A percentile compares a stretch with the other conserved stretches of the same genome.
These are phyloP conservation scores for Phytophthora kernoviae DNA, from an alignment of 352 stramenopile species.

Conservation along the genomic window DNA sequence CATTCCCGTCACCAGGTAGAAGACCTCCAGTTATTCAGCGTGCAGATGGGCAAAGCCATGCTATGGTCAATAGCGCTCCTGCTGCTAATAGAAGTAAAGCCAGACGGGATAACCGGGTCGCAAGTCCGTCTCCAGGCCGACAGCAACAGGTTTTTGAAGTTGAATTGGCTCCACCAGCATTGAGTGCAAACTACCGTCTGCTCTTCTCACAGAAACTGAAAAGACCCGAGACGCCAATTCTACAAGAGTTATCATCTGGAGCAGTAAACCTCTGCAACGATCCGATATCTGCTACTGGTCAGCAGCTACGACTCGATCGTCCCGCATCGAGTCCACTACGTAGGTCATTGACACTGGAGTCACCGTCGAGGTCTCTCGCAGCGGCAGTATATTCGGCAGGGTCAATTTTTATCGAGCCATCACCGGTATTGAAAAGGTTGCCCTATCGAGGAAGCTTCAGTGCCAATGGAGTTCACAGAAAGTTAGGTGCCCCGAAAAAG, in stretches of 20 bases:
- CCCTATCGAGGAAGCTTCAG: slow-evolving; percentile 33
- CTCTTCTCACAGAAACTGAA: slow-evolving; percentile 21
- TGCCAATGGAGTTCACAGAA: slow-evolving; percentile 30
- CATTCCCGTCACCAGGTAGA: slow-evolving; percentile 2
- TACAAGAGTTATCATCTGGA: neutral
- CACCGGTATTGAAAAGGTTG: slow-evolving; percentile 48
- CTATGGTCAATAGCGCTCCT: slow-evolving; percentile 7
- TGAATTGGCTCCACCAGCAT: slow-evolving; percentile 14
- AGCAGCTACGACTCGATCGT: slow-evolving; percentile 6
- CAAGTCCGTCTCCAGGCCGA: slow-evolving; percentile 23
- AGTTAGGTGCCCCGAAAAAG: slow-evolving; percentile 26
- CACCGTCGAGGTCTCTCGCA: slow-evolving; percentile 27
- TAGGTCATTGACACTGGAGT: slow-evolving; percentile 18
- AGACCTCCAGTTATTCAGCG: slow-evolving; percentile 1
- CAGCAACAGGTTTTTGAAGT: slow-evolving; percentile 26
- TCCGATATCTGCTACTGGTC: neutral
- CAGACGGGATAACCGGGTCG: slow-evolving; percentile 3
- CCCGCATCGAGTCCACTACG: slow-evolving; percentile 11
- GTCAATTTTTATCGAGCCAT: slow-evolving; percentile 54
- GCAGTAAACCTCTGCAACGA: neutral
- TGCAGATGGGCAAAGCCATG: neutral
- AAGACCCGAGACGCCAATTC: slow-evolving; percentile 4
- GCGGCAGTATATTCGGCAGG: slow-evolving; percentile 38
- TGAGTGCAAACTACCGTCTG: slow-evolving; percentile 27
- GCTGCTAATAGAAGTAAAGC: slow-evolving; percentile 2